These are phyloP conservation scores for Linderniella brevidens DNA, from an alignment of 257 asterid genomes.

Conservation along the genomic window DNA sequence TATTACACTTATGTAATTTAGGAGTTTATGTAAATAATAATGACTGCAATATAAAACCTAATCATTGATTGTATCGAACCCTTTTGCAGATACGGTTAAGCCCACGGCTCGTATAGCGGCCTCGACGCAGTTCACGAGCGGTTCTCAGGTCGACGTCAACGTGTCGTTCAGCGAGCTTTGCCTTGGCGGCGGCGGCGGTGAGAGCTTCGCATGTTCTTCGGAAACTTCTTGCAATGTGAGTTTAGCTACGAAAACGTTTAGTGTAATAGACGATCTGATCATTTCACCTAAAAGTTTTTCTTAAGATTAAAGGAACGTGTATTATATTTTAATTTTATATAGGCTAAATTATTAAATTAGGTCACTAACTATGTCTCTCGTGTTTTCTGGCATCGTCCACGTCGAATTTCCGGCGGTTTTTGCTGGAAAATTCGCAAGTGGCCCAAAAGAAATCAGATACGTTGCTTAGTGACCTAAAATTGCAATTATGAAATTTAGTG, in stretches of 20 bases:
- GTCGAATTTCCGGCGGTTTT: no score
- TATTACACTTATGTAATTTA: background rate
- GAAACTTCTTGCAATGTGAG: slow-evolving; percentile 82
- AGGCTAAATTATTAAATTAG: no score
- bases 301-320: no score
- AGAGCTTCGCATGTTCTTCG: slow-evolving; percentile 50
- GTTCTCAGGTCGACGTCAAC: slow-evolving; percentile 44
- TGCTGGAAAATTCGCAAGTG: no score
- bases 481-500: no score
- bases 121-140: slow-evolving; percentile 44
- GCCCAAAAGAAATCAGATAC: no score
- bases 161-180: slow-evolving; percentile 70
- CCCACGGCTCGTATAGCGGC: slow-evolving; percentile 63
- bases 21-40: background rate
- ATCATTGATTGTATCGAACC: background rate
- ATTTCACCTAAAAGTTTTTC: background rate
- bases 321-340: no score
- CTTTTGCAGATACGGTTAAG: slow-evolving; percentile 51
- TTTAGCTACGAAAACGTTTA: slow-evolving; percentile 4
- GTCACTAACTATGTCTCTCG: no score
- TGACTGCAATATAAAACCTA: background rate
- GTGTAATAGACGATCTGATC: background rate
- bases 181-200: slow-evolving; percentile 32
- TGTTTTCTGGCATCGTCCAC: no score
- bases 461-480: no score